These are phyloP conservation scores for Komagataella pastoris DNA, from an alignment of 805 yeast genomes.

Conservation along the genomic window DNA sequence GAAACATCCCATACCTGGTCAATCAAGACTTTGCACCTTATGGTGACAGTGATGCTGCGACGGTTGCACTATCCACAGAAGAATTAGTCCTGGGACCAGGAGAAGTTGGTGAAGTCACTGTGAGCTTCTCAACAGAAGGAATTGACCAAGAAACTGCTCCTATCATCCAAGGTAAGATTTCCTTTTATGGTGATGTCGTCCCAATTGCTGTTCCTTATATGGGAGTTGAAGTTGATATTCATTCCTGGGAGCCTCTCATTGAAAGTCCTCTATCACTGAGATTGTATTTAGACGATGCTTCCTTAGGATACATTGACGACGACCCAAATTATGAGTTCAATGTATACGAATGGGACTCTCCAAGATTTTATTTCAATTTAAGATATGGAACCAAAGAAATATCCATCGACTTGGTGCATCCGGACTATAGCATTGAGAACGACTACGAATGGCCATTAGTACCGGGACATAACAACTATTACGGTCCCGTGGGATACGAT, in stretches of 20 bases:
- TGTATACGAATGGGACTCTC: neutral
- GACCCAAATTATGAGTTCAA: neutral
- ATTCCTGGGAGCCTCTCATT: constrained; percentile 3
- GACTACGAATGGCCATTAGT: constrained; percentile 1
- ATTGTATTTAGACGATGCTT: neutral
- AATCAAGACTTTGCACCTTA: neutral
- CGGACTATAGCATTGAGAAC: constrained; percentile 5
- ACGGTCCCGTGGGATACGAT: neutral
- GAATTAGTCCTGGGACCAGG: constrained; percentile 4
- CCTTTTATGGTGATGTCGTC: constrained; percentile 6
- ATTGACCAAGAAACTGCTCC: neutral
- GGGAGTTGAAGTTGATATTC: constrained; percentile 5
- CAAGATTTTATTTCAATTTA: constrained; percentile 3
- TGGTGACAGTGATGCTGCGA: neutral
- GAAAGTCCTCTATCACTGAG: constrained; percentile 1
- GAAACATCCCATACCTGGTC: neutral
- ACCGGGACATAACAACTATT: neutral
- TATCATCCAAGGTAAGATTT: constrained; percentile 6
- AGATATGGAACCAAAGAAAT: constrained; percentile 5
- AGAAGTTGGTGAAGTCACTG: constrained; percentile 2
- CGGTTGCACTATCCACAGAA: constrained; percentile 2
- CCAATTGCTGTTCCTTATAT: constrained; percentile 7
- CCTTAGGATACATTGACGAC: neutral
- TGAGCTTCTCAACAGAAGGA: constrained; percentile 1
- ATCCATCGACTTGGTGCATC: constrained; percentile 5